These are phyloP conservation scores for Fusarium continuum DNA, from an alignment of 2,329 filamentous ascomycete genomes.

Conservation along the genomic window DNA sequence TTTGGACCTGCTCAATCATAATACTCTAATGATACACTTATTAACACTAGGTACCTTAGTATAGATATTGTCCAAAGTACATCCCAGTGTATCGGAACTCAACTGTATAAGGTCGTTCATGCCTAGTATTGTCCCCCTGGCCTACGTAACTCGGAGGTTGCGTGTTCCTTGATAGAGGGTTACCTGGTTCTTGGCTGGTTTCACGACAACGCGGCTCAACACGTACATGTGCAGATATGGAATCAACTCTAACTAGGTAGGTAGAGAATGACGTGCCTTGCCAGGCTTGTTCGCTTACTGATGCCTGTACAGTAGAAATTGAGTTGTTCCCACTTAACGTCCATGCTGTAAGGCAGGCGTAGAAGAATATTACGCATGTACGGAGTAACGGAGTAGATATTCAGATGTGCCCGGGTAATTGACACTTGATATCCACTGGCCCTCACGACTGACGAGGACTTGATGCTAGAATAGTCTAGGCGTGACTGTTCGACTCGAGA, in stretches of 20 bases:
- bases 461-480: background rate
- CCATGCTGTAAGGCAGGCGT: slow-evolving; percentile 16
- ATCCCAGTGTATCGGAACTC: background rate
- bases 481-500: background rate
- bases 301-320: slow-evolving; percentile 15
- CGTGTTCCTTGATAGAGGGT: background rate
- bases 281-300: too few relatives aligned
- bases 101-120: background rate
- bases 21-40: background rate
- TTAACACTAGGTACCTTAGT: background rate
- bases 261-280: slow-evolving; percentile 19
- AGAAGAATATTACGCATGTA: slow-evolving; percentile 3
- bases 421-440: slow-evolving; percentile 5
- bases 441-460: background rate
- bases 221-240: slow-evolving; percentile 6
- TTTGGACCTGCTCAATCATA: background rate
- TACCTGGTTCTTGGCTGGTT: slow-evolving; percentile 16
- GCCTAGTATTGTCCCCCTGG: slow-evolving; percentile 9
- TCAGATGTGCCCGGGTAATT: too few relatives aligned
- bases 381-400: too few relatives aligned
- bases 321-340: slow-evolving; percentile 20
- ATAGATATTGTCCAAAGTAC: background rate
- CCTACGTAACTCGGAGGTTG: slow-evolving; percentile 14
- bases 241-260: background rate
- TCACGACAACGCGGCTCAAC: slow-evolving; percentile 28